These are phyloP conservation scores for Lachancea thermotolerans DNA, from an alignment of 805 yeast genomes.

Conservation along the genomic window DNA sequence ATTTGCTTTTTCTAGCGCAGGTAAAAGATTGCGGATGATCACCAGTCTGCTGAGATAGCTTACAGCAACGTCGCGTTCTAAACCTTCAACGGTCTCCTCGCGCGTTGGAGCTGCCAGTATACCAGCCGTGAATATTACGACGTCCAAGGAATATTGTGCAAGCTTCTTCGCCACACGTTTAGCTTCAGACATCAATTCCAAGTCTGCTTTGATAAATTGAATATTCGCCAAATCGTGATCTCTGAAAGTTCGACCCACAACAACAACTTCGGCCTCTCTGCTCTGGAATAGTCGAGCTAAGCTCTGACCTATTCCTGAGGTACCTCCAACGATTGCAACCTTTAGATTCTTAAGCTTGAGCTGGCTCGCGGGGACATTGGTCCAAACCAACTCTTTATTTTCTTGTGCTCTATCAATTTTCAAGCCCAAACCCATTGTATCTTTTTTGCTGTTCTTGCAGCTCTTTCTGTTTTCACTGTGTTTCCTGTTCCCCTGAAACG, in stretches of 20 bases:
- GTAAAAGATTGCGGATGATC: slow-evolving; percentile 25
- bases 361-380: not conserved
- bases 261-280: slow-evolving; percentile 31
- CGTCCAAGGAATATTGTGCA: slow-evolving; percentile 19
- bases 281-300: slow-evolving; percentile 21
- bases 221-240: slow-evolving; percentile 25
- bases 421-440: not conserved
- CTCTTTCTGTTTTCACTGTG: too few species aligned
- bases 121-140: slow-evolving; percentile 35
- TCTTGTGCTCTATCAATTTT: not conserved
- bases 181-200: slow-evolving; percentile 27
- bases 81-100: slow-evolving; percentile 33
- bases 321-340: slow-evolving; percentile 34
- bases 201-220: slow-evolving; percentile 31
- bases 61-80: slow-evolving; percentile 36
- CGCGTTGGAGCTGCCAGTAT: slow-evolving; percentile 30
- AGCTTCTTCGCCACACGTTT: slow-evolving; percentile 19
- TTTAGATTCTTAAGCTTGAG: slow-evolving; percentile 8
- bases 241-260: slow-evolving; percentile 32
- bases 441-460: not conserved
- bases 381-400: not conserved
- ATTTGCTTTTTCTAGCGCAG: slow-evolving; percentile 6
- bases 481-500: too few species aligned
- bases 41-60: slow-evolving; percentile 34
- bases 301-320: slow-evolving; percentile 37